A percentile compares a stretch with the other conserved stretches of the same genome.
Conservation (phyloP, 208 protist species). For the Trypanosoma conorhini region DNA sequence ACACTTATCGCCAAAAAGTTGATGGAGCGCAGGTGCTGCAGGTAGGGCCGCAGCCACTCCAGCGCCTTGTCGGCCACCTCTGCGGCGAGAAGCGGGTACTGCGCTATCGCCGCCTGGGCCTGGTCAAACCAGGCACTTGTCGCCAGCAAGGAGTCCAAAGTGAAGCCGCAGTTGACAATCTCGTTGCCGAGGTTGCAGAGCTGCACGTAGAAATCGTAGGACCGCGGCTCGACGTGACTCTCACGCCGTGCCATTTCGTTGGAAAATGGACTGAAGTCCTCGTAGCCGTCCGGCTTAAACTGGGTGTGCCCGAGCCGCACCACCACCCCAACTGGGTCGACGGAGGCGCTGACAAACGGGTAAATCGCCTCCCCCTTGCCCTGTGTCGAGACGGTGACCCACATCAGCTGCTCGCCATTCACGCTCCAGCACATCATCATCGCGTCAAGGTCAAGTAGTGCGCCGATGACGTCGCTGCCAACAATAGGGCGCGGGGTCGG, state of each 20-base stretch:
- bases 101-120: conserved; percentile 19
- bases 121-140: conserved; percentile 20
- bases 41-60: conserved; percentile 48
- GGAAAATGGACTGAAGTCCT: conserved; percentile 62
- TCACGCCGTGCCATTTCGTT: conserved; percentile 32
- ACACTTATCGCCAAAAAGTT: conserved; percentile 75
- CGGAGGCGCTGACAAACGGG: conserved; percentile 83
- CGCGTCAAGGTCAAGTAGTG: conserved; percentile 76
- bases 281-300: conserved; percentile 70
- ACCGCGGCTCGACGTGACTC: conserved; percentile 34
- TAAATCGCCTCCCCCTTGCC: conserved; percentile 82
- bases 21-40: conserved; percentile 61
- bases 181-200: conserved; percentile 47
- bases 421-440: conserved; percentile 89
- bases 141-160: conserved; percentile 39
- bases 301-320: conserved; percentile 81
- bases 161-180: conserved; percentile 35
- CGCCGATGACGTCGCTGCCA: conserved; percentile 79
- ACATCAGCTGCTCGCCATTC: conserved; percentile 80
- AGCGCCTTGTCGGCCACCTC: neutral
- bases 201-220: conserved; percentile 79
- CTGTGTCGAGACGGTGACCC: conserved; percentile 71
- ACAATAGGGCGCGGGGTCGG: conserved; percentile 40
- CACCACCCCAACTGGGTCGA: conserved; percentile 56
- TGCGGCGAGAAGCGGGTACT: conserved; percentile 31